Base-by-base conservation (phyloP, 108 stramenopile genomes). In the Nannochloropsis gaditana region DNA sequence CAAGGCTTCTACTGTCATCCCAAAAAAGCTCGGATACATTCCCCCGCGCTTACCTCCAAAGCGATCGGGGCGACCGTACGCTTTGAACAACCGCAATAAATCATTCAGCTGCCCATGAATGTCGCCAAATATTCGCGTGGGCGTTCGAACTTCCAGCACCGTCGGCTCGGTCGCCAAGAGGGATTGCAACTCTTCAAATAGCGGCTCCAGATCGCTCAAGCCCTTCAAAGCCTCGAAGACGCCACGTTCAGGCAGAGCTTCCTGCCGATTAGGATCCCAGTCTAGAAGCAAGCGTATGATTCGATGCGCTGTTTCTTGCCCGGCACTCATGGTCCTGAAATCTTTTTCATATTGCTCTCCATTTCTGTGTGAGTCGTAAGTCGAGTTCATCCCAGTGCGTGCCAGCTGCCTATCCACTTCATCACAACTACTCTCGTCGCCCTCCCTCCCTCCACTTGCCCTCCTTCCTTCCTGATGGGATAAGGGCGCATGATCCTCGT, bases 71-170 rank as follows among this genome's bases (percentile, higher is more conserved):
- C 59, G 15, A 15, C 59, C 59, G n/a, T 73, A 73, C 59, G 59
- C 83, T 44, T 83, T 31, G 83, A 83, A 83, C 45, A 83, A 42
- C 45, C 31, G 43, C 43, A 83, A 42, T 44, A 83, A 41, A 44
- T 83, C 83, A 3, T 31, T 41, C 45, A 83, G 21, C 83, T 83
- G 83, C 83, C 83, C 83, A 9, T 83, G 83, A 44, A 83, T 83
- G 73, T 83, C 83, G n/a, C 83, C 83, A 21, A 83, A 42, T 5
- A 83, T 42, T 21, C 21, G 45, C 41, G 41, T 41, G 21, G 83
- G 83, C 3, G 80, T 42, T 11, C 80, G 19, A 11, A 31, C 80
- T 41, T 81, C 80, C 80, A 81, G 41, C 80, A 81, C 80, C 80
- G 80, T 81, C 41, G 80, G 80, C 31, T 81, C 80, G 5, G 59